Evolutionary conservation across 2,329 filamentous ascomycete genomes (phyloP).

Genomic region (Metarhizium guizhouense): DNA sequence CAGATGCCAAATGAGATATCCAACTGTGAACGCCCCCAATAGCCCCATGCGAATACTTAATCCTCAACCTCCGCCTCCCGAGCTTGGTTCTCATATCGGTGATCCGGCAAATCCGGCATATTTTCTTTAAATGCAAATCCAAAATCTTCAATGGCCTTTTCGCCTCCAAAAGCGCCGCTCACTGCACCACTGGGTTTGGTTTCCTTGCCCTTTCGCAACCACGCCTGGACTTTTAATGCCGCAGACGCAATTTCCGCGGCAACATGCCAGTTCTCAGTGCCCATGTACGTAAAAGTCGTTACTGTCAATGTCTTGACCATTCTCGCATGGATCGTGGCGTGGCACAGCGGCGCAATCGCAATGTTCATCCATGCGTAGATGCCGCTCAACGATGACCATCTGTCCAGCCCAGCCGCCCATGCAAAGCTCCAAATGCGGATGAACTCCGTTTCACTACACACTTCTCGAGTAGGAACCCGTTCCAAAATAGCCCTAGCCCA

Average conservation of each 20-base stretch:
- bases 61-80: conserved; percentile 4
- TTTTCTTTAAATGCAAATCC: conserved; percentile 18
- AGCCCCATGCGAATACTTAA: neutral
- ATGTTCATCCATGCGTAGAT: conserved; percentile 40
- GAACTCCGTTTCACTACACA: conserved; percentile 31
- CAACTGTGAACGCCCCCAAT: neutral
- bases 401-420: conserved; percentile 36
- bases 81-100: conserved; percentile 1
- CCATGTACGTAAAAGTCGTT: conserved; percentile 34
- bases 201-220: conserved; percentile 24
- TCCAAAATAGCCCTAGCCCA: conserved; percentile 37
- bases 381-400: conserved; percentile 37
- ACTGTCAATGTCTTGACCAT: conserved; percentile 38
- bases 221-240: conserved; percentile 31
- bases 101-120: conserved; percentile 12
- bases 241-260: conserved; percentile 26
- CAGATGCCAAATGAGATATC: neutral
- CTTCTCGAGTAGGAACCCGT: conserved; percentile 30
- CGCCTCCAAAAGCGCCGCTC: conserved; percentile 14
- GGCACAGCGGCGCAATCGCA: conserved; percentile 30
- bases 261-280: conserved; percentile 40
- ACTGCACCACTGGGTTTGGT: conserved; percentile 1
- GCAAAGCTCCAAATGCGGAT: conserved; percentile 34
- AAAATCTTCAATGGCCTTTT: conserved; percentile 15
- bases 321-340: conserved; percentile 29